Evolutionary conservation across 2,329 filamentous ascomycete genomes (phyloP).

Genomic region (Monosporascus sp.): DNA sequence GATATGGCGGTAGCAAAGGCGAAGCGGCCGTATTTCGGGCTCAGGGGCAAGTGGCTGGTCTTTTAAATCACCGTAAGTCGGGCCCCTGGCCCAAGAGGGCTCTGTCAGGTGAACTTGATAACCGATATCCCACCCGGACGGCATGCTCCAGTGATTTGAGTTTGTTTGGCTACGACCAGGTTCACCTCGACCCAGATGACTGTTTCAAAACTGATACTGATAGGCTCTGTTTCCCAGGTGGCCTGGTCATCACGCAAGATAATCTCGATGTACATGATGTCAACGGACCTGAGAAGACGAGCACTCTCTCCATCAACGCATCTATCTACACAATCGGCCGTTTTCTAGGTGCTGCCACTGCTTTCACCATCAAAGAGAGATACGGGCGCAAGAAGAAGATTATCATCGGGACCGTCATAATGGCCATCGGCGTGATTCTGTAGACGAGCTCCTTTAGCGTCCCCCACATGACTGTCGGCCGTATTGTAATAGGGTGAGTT

Average conservation of each 20-base stretch:
- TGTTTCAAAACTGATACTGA: neutral
- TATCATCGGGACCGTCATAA: constrained; percentile 35
- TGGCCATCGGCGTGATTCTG: constrained; percentile 28
- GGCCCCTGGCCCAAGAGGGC: neutral
- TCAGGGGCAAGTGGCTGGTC: constrained; percentile 23
- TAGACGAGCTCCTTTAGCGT: constrained; percentile 23
- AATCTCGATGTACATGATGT: constrained; percentile 45
- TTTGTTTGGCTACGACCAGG: constrained; percentile 39
- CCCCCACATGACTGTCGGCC: constrained; percentile 32
- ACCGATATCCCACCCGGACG: constrained; percentile 10
- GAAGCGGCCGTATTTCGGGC: constrained; percentile 22
- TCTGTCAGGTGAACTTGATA: neutral
- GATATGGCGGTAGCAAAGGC: constrained; percentile 13
- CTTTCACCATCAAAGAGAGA: constrained; percentile 35
- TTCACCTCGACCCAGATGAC: neutral
- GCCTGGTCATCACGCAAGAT: constrained; percentile 48
- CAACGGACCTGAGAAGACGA: constrained; percentile 30
- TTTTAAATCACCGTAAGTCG: constrained; percentile 22
- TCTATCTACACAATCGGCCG: constrained; percentile 38
- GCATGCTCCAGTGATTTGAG: constrained; percentile 25
- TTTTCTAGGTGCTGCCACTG: constrained; percentile 35
- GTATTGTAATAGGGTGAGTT: constrained; percentile 35
- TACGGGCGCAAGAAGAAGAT: constrained; percentile 40
- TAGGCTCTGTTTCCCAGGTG: constrained; percentile 17
- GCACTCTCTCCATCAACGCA: constrained; percentile 39